These are phyloP conservation scores for Apiotrichum akiyoshidainum DNA, from an alignment of 1,284 basidiomycete species.

Conservation along the genomic window DNA sequence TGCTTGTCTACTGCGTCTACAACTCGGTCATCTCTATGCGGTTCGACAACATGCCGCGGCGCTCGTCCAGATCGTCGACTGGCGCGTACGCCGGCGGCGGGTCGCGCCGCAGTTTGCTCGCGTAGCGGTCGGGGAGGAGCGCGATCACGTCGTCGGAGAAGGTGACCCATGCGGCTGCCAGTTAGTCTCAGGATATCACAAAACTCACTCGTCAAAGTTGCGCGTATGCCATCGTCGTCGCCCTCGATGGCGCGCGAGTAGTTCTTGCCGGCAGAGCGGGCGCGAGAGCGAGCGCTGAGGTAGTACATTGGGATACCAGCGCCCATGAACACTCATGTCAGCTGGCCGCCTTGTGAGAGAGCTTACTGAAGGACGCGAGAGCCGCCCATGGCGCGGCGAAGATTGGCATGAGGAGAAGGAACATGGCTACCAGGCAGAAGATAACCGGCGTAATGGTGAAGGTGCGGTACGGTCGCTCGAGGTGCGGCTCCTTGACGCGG, in stretches of 20 bases:
- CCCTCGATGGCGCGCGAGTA: constrained; percentile 10
- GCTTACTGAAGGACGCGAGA: constrained; percentile 71
- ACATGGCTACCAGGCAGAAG: constrained; percentile 88
- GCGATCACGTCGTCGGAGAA: constrained; percentile 29
- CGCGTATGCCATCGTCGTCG: constrained; percentile 20
- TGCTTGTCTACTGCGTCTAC: not conserved
- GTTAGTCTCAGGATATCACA: not conserved
- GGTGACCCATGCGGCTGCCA: constrained; percentile 29
- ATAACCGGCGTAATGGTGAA: constrained; percentile 86
- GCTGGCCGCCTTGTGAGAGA: not conserved
- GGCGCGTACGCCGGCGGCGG: not conserved
- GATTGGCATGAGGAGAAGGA: constrained; percentile 90
- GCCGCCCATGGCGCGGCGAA: constrained; percentile 90
- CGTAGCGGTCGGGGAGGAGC: constrained; percentile 16
- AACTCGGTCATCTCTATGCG: constrained; percentile 36
- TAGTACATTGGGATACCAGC: constrained; percentile 80
- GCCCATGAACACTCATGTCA: constrained; percentile 48
- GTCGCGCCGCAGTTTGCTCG: not conserved
- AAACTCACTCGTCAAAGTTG: constrained; percentile 25
- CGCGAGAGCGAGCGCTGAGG: constrained; percentile 57
- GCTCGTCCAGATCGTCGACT: constrained; percentile 14
- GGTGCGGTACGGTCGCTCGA: constrained; percentile 85
- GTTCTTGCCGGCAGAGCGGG: constrained; percentile 10
- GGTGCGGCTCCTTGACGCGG: constrained; percentile 82
- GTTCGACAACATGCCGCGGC: constrained; percentile 26